Evolutionary conservation across 1,139 yeast genomes (phyloP), one percentile per base, ranked within the genome.

Genomic region (Citeromyces siamensis): DNA sequence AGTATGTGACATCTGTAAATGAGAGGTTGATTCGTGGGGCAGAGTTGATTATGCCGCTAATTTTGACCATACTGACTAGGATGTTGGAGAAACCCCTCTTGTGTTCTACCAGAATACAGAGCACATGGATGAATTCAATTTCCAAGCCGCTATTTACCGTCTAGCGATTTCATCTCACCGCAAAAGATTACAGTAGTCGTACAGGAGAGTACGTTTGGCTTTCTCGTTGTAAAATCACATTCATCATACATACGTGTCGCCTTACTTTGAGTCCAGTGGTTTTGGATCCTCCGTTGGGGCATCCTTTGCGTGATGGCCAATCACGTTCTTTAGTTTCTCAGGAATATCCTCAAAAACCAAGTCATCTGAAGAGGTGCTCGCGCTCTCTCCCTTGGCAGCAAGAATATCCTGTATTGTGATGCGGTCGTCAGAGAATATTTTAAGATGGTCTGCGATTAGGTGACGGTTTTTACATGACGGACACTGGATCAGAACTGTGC

Each of bases 381-480:
- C 72, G 8, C 71, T 63, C 47, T 86, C 86, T 2, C 96, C 96
- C 47, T 81, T 70, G 1, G 78, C 76, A 20, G 65, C 65, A 50
- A 90, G 56, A n/a, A 86, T 76, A 38, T 86, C 94, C 51, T 85
- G 85, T 33, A 90, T 61, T 12, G 82, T 84, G 48, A 84, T 71
- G 43, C 69, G 65, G 26, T 73, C 64, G 52, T 88, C 95, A 12
- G 77, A 73, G 52, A 88, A 86, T 36, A 90, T 83, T 63, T 71
- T 83, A 47, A 90, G 64, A 56, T 88, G 94, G 53, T 90, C 98
- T 1, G 97, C 95, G 38, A 90, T 88, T 50, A 90, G 62, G 52
- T 90, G 98, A 44, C 96, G 71, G 51, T 71, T 75, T 46, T 81
- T 71, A 57, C 98, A 88, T 8, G 86, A 82, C 0, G 97, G 97